Percentiles rank a stretch among this genome's conserved stretches.
These are phyloP conservation scores for Tetraselmis striata DNA, from an alignment of 139 green algal genomes.

Conservation along the genomic window DNA sequence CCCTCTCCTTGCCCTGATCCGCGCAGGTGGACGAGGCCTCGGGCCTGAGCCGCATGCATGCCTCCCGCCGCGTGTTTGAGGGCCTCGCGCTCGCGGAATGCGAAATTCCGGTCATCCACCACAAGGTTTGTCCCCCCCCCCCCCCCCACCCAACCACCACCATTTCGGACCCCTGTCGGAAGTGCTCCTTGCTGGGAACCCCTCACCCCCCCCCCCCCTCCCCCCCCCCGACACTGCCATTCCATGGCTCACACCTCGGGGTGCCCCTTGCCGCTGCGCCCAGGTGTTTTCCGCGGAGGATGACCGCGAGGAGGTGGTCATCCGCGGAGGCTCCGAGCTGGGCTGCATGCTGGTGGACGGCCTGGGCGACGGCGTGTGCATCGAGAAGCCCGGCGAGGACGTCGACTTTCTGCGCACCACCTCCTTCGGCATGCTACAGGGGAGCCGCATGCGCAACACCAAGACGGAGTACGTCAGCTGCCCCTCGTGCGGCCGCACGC, in stretches of 20 bases:
- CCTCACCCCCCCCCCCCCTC: no score
- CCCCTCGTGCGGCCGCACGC: constrained; percentile 92
- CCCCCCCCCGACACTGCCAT: no score
- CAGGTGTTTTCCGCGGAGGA: neutral
- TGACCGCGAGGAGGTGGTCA: constrained; percentile 67
- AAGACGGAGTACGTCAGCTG: constrained; percentile 99
- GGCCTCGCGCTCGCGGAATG: constrained; percentile 17
- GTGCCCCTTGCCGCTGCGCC: no score
- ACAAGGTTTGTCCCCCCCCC: no score
- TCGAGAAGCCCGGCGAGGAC: constrained; percentile 71
- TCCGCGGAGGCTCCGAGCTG: constrained; percentile 66
- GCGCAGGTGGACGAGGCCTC: constrained; percentile 8
- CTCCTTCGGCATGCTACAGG: constrained; percentile 93
- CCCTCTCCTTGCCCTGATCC: no score
- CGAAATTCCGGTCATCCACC: constrained; percentile 83
- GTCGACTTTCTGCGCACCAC: constrained; percentile 85
- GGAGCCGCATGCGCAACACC: constrained; percentile 94
- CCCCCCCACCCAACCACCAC: no score
- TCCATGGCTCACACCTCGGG: no score
- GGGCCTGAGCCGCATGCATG: constrained; percentile 70
- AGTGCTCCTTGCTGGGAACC: no score
- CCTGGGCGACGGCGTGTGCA: constrained; percentile 85
- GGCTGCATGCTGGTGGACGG: constrained; percentile 91
- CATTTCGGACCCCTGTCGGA: no score
- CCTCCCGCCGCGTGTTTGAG: constrained; percentile 84